phyloP scores from a whole-genome alignment of 768 basidiomycete species.

The Tylopilus balloui region DNA sequence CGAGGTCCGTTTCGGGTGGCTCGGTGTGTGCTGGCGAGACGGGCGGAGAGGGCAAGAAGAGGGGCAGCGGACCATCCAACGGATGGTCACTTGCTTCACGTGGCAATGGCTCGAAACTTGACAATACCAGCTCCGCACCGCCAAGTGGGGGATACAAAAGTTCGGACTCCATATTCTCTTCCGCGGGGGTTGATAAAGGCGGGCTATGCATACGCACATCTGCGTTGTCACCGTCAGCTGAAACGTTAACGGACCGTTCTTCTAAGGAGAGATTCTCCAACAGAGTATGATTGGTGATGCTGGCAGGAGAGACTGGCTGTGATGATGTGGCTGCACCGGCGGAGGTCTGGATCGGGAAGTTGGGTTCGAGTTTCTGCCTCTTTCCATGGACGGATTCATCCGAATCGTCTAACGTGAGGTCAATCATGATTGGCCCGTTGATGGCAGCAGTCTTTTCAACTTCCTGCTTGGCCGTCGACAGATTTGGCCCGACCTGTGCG shows the following conservation, averaged over 20 bases:
- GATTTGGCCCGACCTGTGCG: background rate
- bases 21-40: constrained; percentile 27
- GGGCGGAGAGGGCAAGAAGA: constrained; percentile 48
- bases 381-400: constrained; percentile 18
- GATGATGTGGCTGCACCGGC: constrained; percentile 2
- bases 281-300: constrained; percentile 14
- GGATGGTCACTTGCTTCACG: constrained; percentile 10
- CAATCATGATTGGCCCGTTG: constrained; percentile 24
- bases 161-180: constrained; percentile 12
- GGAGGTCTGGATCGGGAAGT: constrained; percentile 8
- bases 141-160: constrained; percentile 5
- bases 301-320: constrained; percentile 7
- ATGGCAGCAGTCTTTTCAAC: background rate
- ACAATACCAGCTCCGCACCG: background rate
- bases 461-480: background rate
- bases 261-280: constrained; percentile 22
- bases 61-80: constrained; percentile 32
- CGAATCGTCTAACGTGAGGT: constrained; percentile 25
- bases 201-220: constrained; percentile 26
- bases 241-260: constrained; percentile 6
- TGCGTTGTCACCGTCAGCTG: constrained; percentile 1
- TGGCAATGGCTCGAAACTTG: constrained; percentile 8
- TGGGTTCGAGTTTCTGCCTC: constrained; percentile 6
- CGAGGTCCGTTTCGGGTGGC: constrained; percentile 22
- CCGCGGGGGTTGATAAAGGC: constrained; percentile 2